Evolutionary conservation across 2,329 filamentous ascomycete species (phyloP).

Genomic region (Eurotiales sp.): DNA sequence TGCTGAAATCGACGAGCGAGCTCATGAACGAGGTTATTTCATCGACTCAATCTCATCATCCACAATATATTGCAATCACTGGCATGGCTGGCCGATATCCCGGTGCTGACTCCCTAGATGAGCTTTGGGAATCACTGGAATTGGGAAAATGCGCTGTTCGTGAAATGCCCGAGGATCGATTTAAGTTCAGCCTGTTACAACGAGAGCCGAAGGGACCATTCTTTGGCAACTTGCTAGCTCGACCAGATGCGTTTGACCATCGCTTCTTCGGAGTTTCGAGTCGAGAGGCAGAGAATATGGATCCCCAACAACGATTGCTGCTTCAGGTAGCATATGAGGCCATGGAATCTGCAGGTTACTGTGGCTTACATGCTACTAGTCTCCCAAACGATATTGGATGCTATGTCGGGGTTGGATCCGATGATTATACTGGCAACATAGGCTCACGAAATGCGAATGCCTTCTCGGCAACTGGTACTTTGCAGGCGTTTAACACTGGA

Average conservation of each 20-base stretch:
- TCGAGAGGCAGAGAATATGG: conserved; percentile 24
- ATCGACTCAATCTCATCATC: neutral
- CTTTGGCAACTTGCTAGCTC: conserved; percentile 6
- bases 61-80: conserved; percentile 38
- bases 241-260: conserved; percentile 22
- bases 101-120: conserved; percentile 33
- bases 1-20: no score
- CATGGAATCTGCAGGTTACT: conserved; percentile 1
- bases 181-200: conserved; percentile 7
- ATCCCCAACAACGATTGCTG: conserved; percentile 24
- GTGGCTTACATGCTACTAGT: neutral
- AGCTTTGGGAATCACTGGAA: conserved; percentile 36
- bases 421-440: conserved; percentile 25
- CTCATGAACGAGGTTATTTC: no score
- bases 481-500: conserved; percentile 23
- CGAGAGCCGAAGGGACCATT: conserved; percentile 23
- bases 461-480: conserved; percentile 22
- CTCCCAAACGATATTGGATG: conserved; percentile 20
- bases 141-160: conserved; percentile 15
- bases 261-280: conserved; percentile 23
- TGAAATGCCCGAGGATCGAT: conserved; percentile 21
- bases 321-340: conserved; percentile 1
- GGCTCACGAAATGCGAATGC: neutral
- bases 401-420: conserved; percentile 21
- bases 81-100: conserved; percentile 45